Conservation (phyloP, 352 stramenopile species). For the Globisporangium rhizosaccharum region DNA sequence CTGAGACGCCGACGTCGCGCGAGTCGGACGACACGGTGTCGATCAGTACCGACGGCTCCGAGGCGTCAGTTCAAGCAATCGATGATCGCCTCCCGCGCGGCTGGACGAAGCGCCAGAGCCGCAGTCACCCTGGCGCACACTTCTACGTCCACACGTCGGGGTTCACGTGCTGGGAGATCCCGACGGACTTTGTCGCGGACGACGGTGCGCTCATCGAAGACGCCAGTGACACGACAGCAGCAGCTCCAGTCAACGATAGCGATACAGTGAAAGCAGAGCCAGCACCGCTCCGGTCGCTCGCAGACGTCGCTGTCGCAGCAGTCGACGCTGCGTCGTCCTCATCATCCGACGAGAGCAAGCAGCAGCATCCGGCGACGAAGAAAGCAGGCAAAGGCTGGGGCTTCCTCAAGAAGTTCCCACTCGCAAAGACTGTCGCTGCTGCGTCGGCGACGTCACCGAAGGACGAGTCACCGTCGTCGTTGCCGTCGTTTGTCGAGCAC, state of each 20-base stretch:
- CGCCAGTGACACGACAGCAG: slow-evolving; percentile 12
- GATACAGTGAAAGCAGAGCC: not conserved
- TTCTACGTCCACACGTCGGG: slow-evolving; percentile 65
- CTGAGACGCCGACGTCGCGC: slow-evolving; percentile 15
- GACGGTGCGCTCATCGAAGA: slow-evolving; percentile 7
- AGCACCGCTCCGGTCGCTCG: slow-evolving; percentile 6
- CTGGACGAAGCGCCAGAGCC: slow-evolving; percentile 69
- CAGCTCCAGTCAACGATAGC: not conserved
- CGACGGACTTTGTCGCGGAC: slow-evolving; percentile 19
- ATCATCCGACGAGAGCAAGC: slow-evolving; percentile 9
- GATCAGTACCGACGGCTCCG: slow-evolving; percentile 29
- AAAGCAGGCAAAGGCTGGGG: slow-evolving; percentile 24
- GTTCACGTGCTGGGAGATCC: slow-evolving; percentile 64
- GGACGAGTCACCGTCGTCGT: slow-evolving; percentile 2
- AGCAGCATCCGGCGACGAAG: slow-evolving; percentile 16
- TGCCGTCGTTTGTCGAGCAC: slow-evolving; percentile 17
- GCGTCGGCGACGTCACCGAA: slow-evolving; percentile 4
- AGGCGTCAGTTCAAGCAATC: slow-evolving; percentile 18
- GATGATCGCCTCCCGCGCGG: slow-evolving; percentile 27
- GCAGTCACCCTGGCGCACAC: slow-evolving; percentile 47
- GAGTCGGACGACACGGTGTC: slow-evolving; percentile 47
- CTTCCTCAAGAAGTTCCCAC: slow-evolving; percentile 14
- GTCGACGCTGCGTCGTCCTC: slow-evolving; percentile 21
- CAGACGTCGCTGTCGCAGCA: slow-evolving; percentile 8
- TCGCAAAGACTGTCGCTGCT: slow-evolving; percentile 1